Evolutionary conservation across 1,139 yeast species (phyloP), one percentile per base, ranked within the genome.

Genomic region (Scheffersomyces stambukii): DNA sequence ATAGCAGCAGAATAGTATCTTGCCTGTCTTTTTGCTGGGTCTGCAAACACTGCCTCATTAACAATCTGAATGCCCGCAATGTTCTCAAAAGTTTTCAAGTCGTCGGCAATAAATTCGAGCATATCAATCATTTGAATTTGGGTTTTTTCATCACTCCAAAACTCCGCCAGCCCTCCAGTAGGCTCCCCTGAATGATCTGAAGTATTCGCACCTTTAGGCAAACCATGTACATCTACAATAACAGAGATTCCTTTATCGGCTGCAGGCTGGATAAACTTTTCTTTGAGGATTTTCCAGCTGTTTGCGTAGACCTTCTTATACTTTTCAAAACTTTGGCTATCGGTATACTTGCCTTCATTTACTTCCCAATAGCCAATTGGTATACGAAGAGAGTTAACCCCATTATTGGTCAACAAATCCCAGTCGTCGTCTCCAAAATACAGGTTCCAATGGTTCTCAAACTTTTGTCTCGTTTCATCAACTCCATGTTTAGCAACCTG

Each of bases 351-450:
- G 1, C 84, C 84, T n/a, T 80, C 80, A 27, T 64, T 72, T 8
- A 88, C 75, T 35, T 75, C 79, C 96, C 96, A 91, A 54, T 83
- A 91, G 0, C 97, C 97, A 41, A 91, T 57, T 4, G 98, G 97
- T 6, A 89, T 68, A 42, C 98, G 68, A 6, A 91, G 70, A 1
- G 88, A 71, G 11, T 84, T 86, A 12, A 85, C 85, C 6, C 81
- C 81, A 28, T 72, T 75, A 13, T 65, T 61, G 27, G 61, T 54
- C 24, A 91, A 56, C 84, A 88, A 86, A 13, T 68, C 50, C 95
- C 96, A 88, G 48, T 91, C 96, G 8, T 68, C 68, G 31, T 77
- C 85, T 19, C 54, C 52, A 43, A 81, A 64, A 52, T 76, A 89
- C n/a, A 48, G 49, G 9, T 51, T 57, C 86, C 95, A 91, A 52